Conservation (phyloP, 1,284 basidiomycete genomes). For the Trametes pubescens region DNA sequence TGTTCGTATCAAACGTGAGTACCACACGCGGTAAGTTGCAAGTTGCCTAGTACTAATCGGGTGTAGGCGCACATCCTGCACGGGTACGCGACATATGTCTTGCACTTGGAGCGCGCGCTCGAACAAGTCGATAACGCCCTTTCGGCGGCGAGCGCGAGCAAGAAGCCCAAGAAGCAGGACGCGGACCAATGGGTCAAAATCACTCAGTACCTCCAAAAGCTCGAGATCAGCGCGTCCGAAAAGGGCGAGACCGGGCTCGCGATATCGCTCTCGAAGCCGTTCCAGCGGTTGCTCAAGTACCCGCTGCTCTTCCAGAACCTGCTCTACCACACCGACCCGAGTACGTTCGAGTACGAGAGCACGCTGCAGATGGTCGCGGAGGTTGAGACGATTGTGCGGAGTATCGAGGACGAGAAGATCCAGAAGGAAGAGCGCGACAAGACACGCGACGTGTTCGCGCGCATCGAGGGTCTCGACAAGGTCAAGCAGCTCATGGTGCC, state of each 20-base stretch:
- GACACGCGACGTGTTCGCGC: constrained; percentile 92
- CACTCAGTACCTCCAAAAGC: constrained; percentile 71
- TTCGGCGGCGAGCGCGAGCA: constrained; percentile 64
- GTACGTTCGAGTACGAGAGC: constrained; percentile 96
- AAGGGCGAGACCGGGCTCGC: constrained; percentile 93
- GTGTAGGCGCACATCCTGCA: constrained; percentile 88
- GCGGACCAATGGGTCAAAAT: constrained; percentile 79
- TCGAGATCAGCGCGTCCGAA: constrained; percentile 84
- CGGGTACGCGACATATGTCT: constrained; percentile 91
- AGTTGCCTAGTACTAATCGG: constrained; percentile 9
- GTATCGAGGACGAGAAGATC: constrained; percentile 98
- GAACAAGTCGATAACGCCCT: constrained; percentile 87
- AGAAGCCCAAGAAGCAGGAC: constrained; percentile 83
- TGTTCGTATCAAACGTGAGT: constrained; percentile 92
- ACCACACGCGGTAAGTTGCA: constrained; percentile 11
- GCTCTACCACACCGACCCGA: constrained; percentile 96
- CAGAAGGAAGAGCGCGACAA: constrained; percentile 95
- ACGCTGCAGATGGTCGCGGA: constrained; percentile 97
- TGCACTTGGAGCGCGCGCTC: constrained; percentile 90
- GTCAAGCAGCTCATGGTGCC: constrained; percentile 88
- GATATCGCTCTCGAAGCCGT: constrained; percentile 95
- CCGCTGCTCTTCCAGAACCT: constrained; percentile 97
- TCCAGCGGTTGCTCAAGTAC: constrained; percentile 96
- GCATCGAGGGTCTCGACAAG: constrained; percentile 95
- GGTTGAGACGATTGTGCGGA: constrained; percentile 93